Base-by-base conservation (phyloP, 495 filamentous ascomycete species). In the Cudoniella acicularis region DNA sequence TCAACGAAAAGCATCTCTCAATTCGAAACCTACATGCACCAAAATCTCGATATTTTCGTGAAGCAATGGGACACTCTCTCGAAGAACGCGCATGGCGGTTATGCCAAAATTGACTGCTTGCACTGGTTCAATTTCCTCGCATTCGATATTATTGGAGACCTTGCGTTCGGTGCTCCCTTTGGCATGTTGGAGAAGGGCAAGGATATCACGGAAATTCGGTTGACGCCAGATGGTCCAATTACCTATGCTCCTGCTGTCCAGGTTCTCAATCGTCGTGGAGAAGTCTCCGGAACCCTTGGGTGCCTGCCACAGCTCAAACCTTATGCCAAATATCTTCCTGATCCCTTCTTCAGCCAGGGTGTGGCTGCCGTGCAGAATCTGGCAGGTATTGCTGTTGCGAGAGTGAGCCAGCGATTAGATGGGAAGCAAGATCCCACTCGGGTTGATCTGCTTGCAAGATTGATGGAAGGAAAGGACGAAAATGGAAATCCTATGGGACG, bases 91-190 rank as follows among this genome's bases (percentile, higher is more conserved):
- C 71, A 75, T 53, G 65, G 79, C 69, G 76, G 74, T 20, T 89
- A 79, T 64, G 80, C 77, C 10, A 77, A 83, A 56, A 72, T 96
- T 47, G 91, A 96, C 67, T 88, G 85, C 49, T 79, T 96, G 24
- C 81, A 91, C 67, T 96, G 92, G 92, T 94, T 93, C 81, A 96
- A 96, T 74, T 96, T 88, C 70, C 80, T 96, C 10, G 92, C 92
- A 43, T 96, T 96, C 63, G 92, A 96, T 64, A 90, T 94, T 54
- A 96, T 96, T 62, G 91, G 91, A 3, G 87, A 91, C 65, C 74
- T 90, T 17, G 79, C 80, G 20, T 83, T 84, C 23, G 81, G 81
- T 16, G 69, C 74, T 1, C 79, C 81, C 0, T 84, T 84, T 64
- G 81, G 81, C 45, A 84, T 84, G 86, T 70, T 89, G 6, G 75